Evolutionary conservation across 306 rosid species (phyloP), one percentile per base, ranked within the genome.

Genomic region (Malus sieversii): DNA sequence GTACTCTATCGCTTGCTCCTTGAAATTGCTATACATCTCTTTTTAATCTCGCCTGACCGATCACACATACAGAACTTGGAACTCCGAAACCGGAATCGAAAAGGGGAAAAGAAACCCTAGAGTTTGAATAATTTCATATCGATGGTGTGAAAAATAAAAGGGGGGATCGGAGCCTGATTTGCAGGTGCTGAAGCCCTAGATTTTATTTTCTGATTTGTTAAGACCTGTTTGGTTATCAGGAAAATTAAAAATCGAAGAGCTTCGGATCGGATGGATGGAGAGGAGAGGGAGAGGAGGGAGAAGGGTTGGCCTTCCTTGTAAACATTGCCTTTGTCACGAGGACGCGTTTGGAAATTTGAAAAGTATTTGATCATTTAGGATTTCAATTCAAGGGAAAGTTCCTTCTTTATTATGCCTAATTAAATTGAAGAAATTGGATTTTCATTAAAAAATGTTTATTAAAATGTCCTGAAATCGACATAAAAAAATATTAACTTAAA

Each of bases 1-100:
- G 88, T 82, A 96, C 87, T 92, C 99, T 32, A 96, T 96, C 15
- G 99, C 99, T 75, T 92, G 99, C 84, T 96, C 99, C 83, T 92
- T 96, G 82, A 92, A 96, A 88, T 96, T 96, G 92, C 99, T 96
- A 69, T 96, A 96, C 99, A 96, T 96, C 81, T 75, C 81, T 76
- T 20, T 20, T 35, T 6, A 10, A 42, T 25, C 53, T 27, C 73
- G 44, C 69, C 53, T 22, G 42, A 61, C 48, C 71, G 59, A 81
- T 77, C 72, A 79, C 86, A 83, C 82, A 78, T 72, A 74, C 40
- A 58, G 68, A 46, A 69, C 40, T 70, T 70, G 71, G n/a, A 67
- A 64, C 61, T 66, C 60, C 69, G 58, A 12, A 46, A 60, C 20
- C n/a, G 18, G 11, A 45, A 57, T 63, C 3, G 3, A 23, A 51